These are phyloP conservation scores for Nakazawaea peltata DNA, from an alignment of 805 yeast genomes.

Conservation along the genomic window DNA sequence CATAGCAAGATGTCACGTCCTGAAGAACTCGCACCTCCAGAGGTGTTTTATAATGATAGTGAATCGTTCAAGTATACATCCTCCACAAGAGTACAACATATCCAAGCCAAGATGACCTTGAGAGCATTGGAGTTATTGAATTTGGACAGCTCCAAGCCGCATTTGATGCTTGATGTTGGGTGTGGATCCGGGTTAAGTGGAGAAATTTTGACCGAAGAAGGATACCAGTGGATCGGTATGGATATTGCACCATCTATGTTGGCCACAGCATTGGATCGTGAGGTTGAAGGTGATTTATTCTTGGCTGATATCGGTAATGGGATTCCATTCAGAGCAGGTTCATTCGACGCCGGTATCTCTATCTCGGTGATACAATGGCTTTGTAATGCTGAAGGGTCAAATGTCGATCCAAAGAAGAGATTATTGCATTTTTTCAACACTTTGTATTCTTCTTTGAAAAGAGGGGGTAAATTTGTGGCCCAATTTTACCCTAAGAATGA, in stretches of 20 bases:
- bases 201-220: slow-evolving; percentile 88
- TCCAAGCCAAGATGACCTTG: slow-evolving; percentile 95
- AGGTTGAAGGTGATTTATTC: slow-evolving; percentile 88
- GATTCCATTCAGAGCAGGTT: slow-evolving; percentile 90
- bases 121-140: slow-evolving; percentile 85
- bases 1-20: slow-evolving; percentile 80
- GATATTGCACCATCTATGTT: slow-evolving; percentile 95
- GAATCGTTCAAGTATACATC: slow-evolving; percentile 88
- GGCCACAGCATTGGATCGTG: slow-evolving; percentile 89
- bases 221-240: slow-evolving; percentile 92
- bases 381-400: slow-evolving; percentile 85
- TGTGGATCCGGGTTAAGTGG: slow-evolving; percentile 97
- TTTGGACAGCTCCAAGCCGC: slow-evolving; percentile 51
- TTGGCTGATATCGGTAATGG: slow-evolving; percentile 92
- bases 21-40: slow-evolving; percentile 95
- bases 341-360: slow-evolving; percentile 93
- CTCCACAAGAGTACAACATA: slow-evolving; percentile 95
- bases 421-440: slow-evolving; percentile 79
- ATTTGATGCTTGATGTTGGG: slow-evolving; percentile 82
- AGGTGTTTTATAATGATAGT: slow-evolving; percentile 82
- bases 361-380: slow-evolving; percentile 97
- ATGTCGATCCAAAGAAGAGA: slow-evolving; percentile 78
- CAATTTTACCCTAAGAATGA: slow-evolving; percentile 95
- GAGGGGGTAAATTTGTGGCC: slow-evolving; percentile 97
- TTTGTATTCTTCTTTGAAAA: slow-evolving; percentile 71